A percentile compares a stretch with the other conserved stretches of the same genome.
Conservation (phyloP, 305 asterid species). For the Solanum chacoense region DNA sequence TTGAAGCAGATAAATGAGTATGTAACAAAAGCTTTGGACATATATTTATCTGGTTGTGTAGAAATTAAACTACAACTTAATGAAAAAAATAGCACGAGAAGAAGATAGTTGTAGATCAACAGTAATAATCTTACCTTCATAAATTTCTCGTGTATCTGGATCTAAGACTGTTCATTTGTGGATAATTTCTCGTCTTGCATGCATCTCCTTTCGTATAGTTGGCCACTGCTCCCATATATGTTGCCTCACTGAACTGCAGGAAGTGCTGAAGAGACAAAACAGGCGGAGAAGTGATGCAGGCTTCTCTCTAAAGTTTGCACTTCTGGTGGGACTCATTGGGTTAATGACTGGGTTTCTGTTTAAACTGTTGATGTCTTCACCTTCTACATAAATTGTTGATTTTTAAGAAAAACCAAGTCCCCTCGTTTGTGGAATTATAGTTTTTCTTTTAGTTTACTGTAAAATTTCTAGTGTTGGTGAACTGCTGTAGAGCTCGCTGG, state of each 20-base stretch:
- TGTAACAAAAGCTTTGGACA: neutral
- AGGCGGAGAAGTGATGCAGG: conserved; percentile 17
- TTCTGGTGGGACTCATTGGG: conserved; percentile 61
- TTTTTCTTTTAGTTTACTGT: conserved; percentile 9
- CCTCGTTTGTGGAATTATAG: neutral
- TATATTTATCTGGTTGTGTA: neutral
- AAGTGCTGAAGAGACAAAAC: conserved; percentile 34
- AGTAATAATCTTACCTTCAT: neutral
- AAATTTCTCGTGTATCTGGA: neutral
- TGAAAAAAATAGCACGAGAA: neutral
- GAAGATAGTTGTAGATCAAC: neutral
- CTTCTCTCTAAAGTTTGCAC: conserved; percentile 40
- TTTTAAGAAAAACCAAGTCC: conserved; percentile 18
- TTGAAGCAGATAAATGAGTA: neutral
- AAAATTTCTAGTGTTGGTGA: conserved; percentile 3
- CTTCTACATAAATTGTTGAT: conserved; percentile 31
- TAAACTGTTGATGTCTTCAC: conserved; percentile 37
- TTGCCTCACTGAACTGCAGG: conserved; percentile 21
- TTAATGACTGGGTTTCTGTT: conserved; percentile 42
- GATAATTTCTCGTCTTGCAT: neutral
- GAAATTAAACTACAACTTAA: neutral
- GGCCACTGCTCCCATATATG: neutral
- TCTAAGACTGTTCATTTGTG: neutral
- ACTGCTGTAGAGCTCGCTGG: conserved; percentile 1
- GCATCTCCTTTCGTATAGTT: neutral